Percentiles rank a stretch among this genome's conserved stretches.
Conservation (phyloP, 805 yeast species). For the Sugiyamaella marilandica region DNA sequence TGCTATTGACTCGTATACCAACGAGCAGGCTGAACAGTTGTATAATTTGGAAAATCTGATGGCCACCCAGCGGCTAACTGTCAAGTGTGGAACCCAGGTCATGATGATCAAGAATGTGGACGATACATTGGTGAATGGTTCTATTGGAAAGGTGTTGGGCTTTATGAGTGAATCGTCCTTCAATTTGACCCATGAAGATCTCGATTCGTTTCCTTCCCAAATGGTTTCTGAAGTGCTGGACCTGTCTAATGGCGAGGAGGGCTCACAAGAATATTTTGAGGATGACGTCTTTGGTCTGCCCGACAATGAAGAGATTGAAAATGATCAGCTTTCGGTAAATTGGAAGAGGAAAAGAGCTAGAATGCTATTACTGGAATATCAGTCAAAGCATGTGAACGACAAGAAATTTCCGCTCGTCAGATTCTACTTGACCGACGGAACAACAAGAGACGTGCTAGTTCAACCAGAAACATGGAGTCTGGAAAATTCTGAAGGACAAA, state of each 20-base stretch:
- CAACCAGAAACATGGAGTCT: constrained; percentile 79
- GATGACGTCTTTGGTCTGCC: constrained; percentile 22
- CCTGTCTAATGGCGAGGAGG: constrained; percentile 8
- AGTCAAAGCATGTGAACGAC: constrained; percentile 8
- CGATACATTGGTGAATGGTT: constrained; percentile 79
- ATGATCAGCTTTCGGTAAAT: constrained; percentile 12
- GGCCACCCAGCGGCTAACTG: constrained; percentile 58
- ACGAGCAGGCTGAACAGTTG: constrained; percentile 25
- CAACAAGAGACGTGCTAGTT: constrained; percentile 68
- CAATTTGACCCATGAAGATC: constrained; percentile 11
- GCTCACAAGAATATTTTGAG: constrained; percentile 11
- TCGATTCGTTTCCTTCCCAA: constrained; percentile 5
- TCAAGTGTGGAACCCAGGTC: constrained; percentile 88
- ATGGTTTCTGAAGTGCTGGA: constrained; percentile 12
- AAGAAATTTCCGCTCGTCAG: constrained; percentile 64
- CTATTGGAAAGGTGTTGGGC: constrained; percentile 70
- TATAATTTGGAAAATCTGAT: constrained; percentile 54
- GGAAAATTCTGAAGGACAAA: constrained; percentile 66
- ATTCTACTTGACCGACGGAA: constrained; percentile 66
- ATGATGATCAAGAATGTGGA: constrained; percentile 86
- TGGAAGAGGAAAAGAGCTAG: constrained; percentile 21
- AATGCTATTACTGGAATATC: constrained; percentile 7
- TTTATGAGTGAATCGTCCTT: constrained; percentile 38
- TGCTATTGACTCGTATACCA: constrained; percentile 42
- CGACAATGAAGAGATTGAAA: constrained; percentile 14